A percentile compares a stretch with the other conserved stretches of the same genome.
Evolutionary conservation across 2,329 filamentous ascomycete species (phyloP).

Genomic region (Pseudocercospora macadamiae): DNA sequence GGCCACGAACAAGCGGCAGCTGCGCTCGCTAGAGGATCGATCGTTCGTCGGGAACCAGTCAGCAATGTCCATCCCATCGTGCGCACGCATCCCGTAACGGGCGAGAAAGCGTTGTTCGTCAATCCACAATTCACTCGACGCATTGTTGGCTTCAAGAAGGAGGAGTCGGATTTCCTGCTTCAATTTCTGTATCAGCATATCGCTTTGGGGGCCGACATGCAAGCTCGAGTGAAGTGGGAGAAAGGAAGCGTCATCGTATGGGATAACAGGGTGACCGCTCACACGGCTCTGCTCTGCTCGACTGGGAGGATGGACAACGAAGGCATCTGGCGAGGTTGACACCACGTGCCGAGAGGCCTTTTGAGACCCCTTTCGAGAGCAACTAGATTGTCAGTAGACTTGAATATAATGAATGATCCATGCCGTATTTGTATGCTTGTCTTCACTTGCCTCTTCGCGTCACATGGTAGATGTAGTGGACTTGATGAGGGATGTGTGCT

Average conservation of each 20-base stretch:
- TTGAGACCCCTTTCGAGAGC: constrained; percentile 60
- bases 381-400: constrained; percentile 4
- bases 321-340: constrained; percentile 81
- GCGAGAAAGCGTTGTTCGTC: constrained; percentile 80
- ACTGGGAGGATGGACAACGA: constrained; percentile 79
- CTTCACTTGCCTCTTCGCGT: too few species aligned
- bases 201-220: constrained; percentile 71
- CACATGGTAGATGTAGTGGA: too few species aligned
- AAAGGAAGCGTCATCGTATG: constrained; percentile 28
- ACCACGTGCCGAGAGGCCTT: constrained; percentile 77
- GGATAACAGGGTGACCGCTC: constrained; percentile 42
- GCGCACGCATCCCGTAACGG: constrained; percentile 76
- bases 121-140: constrained; percentile 83
- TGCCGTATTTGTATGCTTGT: too few species aligned
- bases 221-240: constrained; percentile 60
- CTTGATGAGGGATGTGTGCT: too few species aligned
- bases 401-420: not conserved
- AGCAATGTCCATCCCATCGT: constrained; percentile 75
- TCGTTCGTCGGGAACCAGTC: constrained; percentile 76
- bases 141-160: constrained; percentile 82
- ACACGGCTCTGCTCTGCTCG: constrained; percentile 75
- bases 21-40: constrained; percentile 66
- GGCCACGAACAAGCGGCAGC: constrained; percentile 76
- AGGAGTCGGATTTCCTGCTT: constrained; percentile 77
- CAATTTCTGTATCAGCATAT: constrained; percentile 80